Conservation (phyloP, 768 basidiomycete genomes). For the Hirschioporus abietinus region DNA sequence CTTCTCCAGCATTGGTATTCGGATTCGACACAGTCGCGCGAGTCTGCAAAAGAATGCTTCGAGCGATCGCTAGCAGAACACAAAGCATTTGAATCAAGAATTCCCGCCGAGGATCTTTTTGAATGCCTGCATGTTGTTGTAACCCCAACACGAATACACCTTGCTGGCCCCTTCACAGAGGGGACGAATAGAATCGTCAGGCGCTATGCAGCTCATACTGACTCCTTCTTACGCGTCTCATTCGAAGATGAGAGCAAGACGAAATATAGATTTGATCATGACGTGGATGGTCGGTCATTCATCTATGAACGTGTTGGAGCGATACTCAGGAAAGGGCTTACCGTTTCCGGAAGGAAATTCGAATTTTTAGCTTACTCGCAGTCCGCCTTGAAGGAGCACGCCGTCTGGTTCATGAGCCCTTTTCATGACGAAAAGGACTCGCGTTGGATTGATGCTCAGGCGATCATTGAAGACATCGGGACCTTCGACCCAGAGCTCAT, state of each 20-base stretch:
- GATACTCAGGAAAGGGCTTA: conserved; percentile 40
- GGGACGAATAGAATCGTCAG: conserved; percentile 61
- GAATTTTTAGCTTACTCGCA: conserved; percentile 68
- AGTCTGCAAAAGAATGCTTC: background rate
- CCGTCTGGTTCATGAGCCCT: conserved; percentile 61
- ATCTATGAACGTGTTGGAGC: conserved; percentile 42
- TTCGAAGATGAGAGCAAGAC: conserved; percentile 56
- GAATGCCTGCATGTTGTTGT: conserved; percentile 42
- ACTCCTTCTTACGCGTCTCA: conserved; percentile 56
- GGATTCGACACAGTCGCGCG: background rate
- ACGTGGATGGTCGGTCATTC: conserved; percentile 48
- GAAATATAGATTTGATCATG: conserved; percentile 50
- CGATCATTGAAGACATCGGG: conserved; percentile 53
- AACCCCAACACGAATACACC: conserved; percentile 48
- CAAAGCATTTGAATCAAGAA: conserved; percentile 3
- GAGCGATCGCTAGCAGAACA: background rate
- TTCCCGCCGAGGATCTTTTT: conserved; percentile 33
- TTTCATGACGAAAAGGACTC: conserved; percentile 33
- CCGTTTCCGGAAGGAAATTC: conserved; percentile 50
- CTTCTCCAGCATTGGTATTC: background rate
- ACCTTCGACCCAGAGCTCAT: conserved; percentile 43
- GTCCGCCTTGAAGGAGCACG: conserved; percentile 65
- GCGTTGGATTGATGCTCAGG: conserved; percentile 33
- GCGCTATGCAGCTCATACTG: conserved; percentile 39
- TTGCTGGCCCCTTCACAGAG: conserved; percentile 53